Base-by-base conservation (phyloP, 139 green algal species). In the Parachlorella kessleri region DNA sequence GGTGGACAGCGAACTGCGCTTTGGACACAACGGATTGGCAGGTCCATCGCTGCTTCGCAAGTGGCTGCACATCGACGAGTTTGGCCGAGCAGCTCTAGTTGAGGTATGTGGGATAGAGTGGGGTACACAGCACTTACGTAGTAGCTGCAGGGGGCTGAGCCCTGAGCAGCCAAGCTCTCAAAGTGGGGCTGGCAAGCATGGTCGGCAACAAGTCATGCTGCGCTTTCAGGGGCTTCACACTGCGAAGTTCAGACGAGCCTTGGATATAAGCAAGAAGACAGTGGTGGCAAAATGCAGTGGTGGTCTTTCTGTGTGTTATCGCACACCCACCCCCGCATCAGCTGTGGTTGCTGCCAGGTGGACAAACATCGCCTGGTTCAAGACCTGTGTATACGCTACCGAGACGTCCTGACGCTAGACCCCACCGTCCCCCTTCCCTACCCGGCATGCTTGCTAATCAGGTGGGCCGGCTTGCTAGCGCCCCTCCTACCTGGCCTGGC, bases 381-480 rank as follows among this genome's bases (percentile, higher is more conserved):
- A 0, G 66, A 66, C 8, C 39, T 86, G 67, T 37, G 55, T 18
- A 37, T 86, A 24, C 28, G 79, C 21, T 86, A 86, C 75, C 75
- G 81, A 24, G 81, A 86, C 75, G 75, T 86, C 66, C 66, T 81
- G 36, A 48, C 48, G 1, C 54, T 86, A 41, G 81, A 86, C 69
- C 81, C 81, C 14, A 77, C 81, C 0, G 39, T 81, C 18, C 74
- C 78, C 10, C 23, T 84, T 23, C 82, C 73, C 28, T 72, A 55
- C 40, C 80, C 83, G 4, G 38, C 73, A 1, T 63, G 71, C 24
- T 80, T 88, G 3, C 66, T 88, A 18, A 85, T 88, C 32, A 70
- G 83, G 0, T 48, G 23, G n/a, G 10, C 23, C 59, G 48, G 48
- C 48, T 10, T n/a, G n/a, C n/a, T n/a, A n/a, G n/a, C n/a, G n/a